Base-by-base conservation (phyloP, 331 rosid genomes). In the Malus hybrid region DNA sequence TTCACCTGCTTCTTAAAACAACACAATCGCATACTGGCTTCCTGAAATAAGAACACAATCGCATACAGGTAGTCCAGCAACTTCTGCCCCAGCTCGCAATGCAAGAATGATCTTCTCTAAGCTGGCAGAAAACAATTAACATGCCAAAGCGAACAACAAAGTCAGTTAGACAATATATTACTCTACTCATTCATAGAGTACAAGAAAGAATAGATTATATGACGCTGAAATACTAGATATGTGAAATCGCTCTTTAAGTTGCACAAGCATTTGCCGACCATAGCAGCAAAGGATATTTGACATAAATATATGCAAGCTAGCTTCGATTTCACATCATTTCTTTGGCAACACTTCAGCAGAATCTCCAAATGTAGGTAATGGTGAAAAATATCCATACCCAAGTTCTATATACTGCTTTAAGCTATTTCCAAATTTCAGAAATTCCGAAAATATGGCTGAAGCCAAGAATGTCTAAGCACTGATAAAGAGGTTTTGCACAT, bases 41-140 rank as follows among this genome's bases (percentile, higher is more conserved):
- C 98, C 98, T 31, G 98, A 93, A 78, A 93, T 72, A 24, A 93
- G 91, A 81, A 93, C 85, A 73, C 96, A 93, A 70, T 86, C 83
- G 84, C 81, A 11, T 76, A 88, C 86, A 7, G 29, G 29, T 28
- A 28, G 29, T 28, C 29, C 29, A 28, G 29, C 29, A 28, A 28
- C 29, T 28, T 28, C 29, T 28, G 29, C 29, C 29, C 29, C 2
- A 28, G 98, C 98, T 36, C 89, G 93, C 70, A 93, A 86, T 22
- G 96, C 86, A 83, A 93, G 82, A 70, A 88, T 87, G 79, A 88
- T 88, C 87, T 91, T 91, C 70, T 81, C 87, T 79, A 86, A 82
- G 78, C 98, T 28, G 29, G 29, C 29, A 28, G 29, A 28, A 28
- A 28, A 28, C 29, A 28, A 28, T 28, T 22, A 65, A 82, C 36